These are phyloP conservation scores for Blastobotrys apis DNA, from an alignment of 1,139 yeast species.

Conservation along the genomic window DNA sequence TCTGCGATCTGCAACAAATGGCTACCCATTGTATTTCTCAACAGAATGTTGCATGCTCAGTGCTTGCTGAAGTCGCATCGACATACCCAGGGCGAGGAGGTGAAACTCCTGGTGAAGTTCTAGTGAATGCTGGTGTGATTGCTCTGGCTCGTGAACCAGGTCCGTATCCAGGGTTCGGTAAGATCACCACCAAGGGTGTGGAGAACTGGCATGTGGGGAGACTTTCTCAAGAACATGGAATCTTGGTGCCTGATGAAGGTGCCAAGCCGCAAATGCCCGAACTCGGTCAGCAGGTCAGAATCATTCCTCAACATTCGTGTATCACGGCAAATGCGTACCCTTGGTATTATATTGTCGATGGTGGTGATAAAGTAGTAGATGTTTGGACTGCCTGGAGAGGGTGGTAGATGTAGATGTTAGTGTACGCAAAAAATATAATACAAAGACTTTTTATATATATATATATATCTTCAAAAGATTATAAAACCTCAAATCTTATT, in stretches of 20 bases:
- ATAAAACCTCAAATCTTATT: too few relatives aligned
- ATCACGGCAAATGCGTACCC: constrained; percentile 64
- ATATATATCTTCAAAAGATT: neutral
- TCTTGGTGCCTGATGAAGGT: constrained; percentile 46
- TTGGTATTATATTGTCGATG: constrained; percentile 50
- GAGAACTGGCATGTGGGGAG: constrained; percentile 50
- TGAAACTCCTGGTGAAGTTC: constrained; percentile 51
- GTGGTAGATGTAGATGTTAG: constrained; percentile 37
- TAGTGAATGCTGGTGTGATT: constrained; percentile 70
- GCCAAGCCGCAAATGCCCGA: constrained; percentile 37
- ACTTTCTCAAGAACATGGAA: constrained; percentile 55
- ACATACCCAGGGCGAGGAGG: constrained; percentile 52
- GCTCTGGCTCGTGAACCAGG: constrained; percentile 61
- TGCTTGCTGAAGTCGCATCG: constrained; percentile 62
- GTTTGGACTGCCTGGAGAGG: constrained; percentile 72
- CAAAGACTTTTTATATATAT: neutral
- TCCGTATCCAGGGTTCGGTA: constrained; percentile 47
- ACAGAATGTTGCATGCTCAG: constrained; percentile 50
- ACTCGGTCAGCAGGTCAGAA: constrained; percentile 50
- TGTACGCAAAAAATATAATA: neutral
- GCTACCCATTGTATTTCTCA: constrained; percentile 55
- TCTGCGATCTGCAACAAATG: constrained; percentile 71
- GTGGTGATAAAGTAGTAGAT: constrained; percentile 51
- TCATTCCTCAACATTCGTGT: constrained; percentile 72
- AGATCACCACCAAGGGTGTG: constrained; percentile 40